Evolutionary conservation across 331 rosid species (phyloP), one percentile per base, ranked within the genome.

Genomic region (Telfairia occidentalis): DNA sequence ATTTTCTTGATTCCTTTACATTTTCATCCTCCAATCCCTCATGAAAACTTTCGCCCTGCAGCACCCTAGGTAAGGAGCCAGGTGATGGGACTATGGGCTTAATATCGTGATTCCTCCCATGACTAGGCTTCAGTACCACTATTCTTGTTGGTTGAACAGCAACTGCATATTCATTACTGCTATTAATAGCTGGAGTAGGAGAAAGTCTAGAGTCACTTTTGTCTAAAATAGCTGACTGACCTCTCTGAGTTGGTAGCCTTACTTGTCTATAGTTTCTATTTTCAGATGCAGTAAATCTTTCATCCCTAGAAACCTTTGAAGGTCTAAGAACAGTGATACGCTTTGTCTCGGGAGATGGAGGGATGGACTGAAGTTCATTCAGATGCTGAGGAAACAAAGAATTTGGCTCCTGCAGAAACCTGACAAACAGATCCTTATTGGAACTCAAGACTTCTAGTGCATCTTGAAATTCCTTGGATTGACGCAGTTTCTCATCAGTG

Each of bases 101-200:
- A 63, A 78, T 52, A 43, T 88, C 92, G 63, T 77, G 81, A 71
- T 80, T 71, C 83, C 84, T 87, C 65, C 87, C 90, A 60, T 87
- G 83, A 82, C 89, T 92, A 76, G 99, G 99, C 83, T 91, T 92
- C 85, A 95, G 75, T 42, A 92, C 89, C 58, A 95, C 97, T 70
- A 95, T 95, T 69, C 94, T 83, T 81, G 99, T 92, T 58, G 92
- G 86, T 71, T 81, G 92, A 69, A 73, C 88, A 26, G 43, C 42
- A 28, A 48, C 60, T 18, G 90, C 81, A 82, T 81, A 77, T 73
- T 89, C 94, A 9, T 85, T 92, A 64, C 78, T 81, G 71, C 83
- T 85, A 81, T 75, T 77, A 53, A 75, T 76, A 64, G 77, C 18
- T 18, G 60, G 59, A 23, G 58, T 78, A 29, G 88, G 81, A 71